Percentiles rank a stretch among this genome's conserved stretches.
Conservation (phyloP, 495 filamentous ascomycete species). For the Xylaria cubensis region DNA sequence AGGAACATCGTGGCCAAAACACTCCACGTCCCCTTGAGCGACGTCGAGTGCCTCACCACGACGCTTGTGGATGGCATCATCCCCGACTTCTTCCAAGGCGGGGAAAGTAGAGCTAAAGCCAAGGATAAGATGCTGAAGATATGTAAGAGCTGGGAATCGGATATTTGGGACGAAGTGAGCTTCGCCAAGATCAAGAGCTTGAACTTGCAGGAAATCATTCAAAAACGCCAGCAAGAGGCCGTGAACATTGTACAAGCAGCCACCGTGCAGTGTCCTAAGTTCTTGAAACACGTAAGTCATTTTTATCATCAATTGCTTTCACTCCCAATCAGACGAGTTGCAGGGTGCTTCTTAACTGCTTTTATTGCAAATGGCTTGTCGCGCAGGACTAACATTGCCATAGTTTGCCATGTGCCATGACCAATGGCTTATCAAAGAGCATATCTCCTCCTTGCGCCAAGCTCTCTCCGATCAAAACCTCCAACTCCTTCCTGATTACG, state of each 20-base stretch:
- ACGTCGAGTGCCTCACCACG: conserved; percentile 82
- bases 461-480: conserved; percentile 96
- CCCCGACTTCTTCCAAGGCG: conserved; percentile 58
- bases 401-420: conserved; percentile 89
- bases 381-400: conserved; percentile 39
- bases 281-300: conserved; percentile 80
- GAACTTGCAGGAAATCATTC: conserved; percentile 72
- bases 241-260: conserved; percentile 60
- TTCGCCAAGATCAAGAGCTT: conserved; percentile 80
- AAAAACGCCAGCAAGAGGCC: conserved; percentile 69
- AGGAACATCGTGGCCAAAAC: conserved; percentile 69
- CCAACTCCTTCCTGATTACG: conserved; percentile 95
- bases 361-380: neutral
- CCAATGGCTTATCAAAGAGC: conserved; percentile 91
- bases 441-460: conserved; percentile 82
- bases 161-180: conserved; percentile 86
- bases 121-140: conserved; percentile 69
- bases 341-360: no score
- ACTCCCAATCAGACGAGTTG: neutral
- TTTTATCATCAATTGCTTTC: neutral
- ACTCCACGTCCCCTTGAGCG: conserved; percentile 68
- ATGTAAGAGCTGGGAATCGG: conserved; percentile 70
- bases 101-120: conserved; percentile 48
- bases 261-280: conserved; percentile 72
- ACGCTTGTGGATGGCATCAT: conserved; percentile 69